phyloP scores from a whole-genome alignment of 768 basidiomycete species.

The Leucosporidium yakuticum region DNA sequence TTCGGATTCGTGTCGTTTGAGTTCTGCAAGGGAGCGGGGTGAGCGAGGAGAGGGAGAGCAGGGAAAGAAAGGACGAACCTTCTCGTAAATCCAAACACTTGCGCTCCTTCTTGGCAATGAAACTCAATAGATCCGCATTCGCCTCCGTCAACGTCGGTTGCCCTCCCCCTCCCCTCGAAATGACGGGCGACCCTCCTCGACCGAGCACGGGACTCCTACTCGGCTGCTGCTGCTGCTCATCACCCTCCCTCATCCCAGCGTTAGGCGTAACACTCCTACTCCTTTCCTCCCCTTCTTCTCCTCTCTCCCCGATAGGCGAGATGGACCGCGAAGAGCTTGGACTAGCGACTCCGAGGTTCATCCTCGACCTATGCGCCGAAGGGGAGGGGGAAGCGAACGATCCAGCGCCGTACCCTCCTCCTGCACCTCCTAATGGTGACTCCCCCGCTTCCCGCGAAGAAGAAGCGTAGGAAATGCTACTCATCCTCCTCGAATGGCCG shows the following conservation, averaged over 20 bases:
- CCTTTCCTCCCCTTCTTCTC: background rate
- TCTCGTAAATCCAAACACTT: slow-evolving; percentile 38
- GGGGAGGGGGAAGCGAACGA: background rate
- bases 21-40: slow-evolving; percentile 23
- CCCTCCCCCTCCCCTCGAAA: background rate
- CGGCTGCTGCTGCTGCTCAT: background rate
- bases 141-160: slow-evolving; percentile 31
- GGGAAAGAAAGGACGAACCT: slow-evolving; percentile 24
- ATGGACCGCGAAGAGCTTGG: too few species aligned
- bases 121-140: slow-evolving; percentile 34
- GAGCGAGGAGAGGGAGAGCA: background rate
- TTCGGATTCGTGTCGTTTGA: slow-evolving; percentile 37
- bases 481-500: background rate
- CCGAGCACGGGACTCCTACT: background rate
- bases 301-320: background rate
- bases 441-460: background rate
- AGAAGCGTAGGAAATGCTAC: slow-evolving; percentile 5
- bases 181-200: background rate
- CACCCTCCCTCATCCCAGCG: background rate
- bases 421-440: too few species aligned
- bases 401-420: too few species aligned
- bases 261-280: background rate
- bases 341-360: too few species aligned
- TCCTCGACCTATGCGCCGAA: background rate
- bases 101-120: slow-evolving; percentile 40